Percentiles rank a stretch among this genome's conserved stretches.
These are phyloP conservation scores for Erigeron canadensis DNA, from an alignment of 129 eudicot species.

Conservation along the genomic window DNA sequence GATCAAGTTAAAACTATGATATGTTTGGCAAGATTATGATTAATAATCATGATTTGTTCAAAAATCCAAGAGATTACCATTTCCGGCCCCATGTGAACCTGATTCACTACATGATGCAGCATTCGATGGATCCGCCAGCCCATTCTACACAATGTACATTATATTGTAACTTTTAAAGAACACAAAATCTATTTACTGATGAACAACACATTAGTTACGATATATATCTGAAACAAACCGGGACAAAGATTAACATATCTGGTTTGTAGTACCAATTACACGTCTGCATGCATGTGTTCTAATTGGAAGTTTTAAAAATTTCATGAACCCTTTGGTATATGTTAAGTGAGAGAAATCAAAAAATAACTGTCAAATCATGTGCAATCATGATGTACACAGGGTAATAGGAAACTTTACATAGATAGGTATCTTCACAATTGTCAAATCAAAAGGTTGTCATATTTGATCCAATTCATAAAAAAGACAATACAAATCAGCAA, in stretches of 20 bases:
- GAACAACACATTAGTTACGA: not conserved
- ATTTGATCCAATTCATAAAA: constrained; percentile 1
- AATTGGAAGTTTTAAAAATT: constrained; percentile 12
- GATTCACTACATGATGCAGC: not conserved
- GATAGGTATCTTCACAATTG: not conserved
- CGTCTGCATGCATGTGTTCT: constrained; percentile 16
- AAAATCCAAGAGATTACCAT: constrained; percentile 9
- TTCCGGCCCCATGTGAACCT: not conserved
- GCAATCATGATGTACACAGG: not conserved
- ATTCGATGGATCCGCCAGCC: constrained; percentile 27
- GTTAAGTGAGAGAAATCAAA: not conserved
- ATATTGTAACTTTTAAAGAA: constrained; percentile 15
- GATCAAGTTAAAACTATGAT: not conserved
- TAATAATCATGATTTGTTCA: constrained; percentile 4
- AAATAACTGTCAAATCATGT: constrained; percentile 7
- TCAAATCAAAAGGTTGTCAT: not conserved
- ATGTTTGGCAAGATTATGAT: too few species aligned
- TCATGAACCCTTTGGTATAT: constrained; percentile 8
- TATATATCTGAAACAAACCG: constrained; percentile 17
- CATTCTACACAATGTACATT: constrained; percentile 35
- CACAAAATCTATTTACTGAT: not conserved
- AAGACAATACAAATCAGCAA: not conserved
- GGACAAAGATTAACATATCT: constrained; percentile 3
- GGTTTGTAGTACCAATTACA: constrained; percentile 14
- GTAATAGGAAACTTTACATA: not conserved